These are phyloP conservation scores for Phytopythium helicoides DNA, from an alignment of 352 stramenopile genomes.

Conservation along the genomic window DNA sequence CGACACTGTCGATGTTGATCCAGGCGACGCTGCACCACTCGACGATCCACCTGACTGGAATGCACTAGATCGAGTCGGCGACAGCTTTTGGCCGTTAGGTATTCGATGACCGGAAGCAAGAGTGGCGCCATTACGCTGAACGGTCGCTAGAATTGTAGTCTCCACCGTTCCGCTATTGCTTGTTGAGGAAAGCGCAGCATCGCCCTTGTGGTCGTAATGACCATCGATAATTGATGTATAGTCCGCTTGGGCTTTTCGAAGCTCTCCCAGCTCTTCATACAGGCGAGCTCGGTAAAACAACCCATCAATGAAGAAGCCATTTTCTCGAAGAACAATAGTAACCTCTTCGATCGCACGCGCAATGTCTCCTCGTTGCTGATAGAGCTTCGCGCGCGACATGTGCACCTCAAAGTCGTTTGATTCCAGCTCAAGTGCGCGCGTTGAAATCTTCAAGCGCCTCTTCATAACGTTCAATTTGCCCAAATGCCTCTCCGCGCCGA, in stretches of 20 bases:
- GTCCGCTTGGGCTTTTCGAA: slow-evolving; percentile 42
- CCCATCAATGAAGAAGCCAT: slow-evolving; percentile 73
- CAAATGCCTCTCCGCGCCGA: slow-evolving; percentile 43
- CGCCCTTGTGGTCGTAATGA: slow-evolving; percentile 41
- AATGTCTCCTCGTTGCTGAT: slow-evolving; percentile 38
- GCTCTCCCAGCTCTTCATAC: slow-evolving; percentile 37
- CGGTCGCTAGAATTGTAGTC: slow-evolving; percentile 2
- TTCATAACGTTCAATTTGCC: slow-evolving; percentile 43
- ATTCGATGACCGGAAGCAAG: neutral
- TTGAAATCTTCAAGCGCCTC: slow-evolving; percentile 59
- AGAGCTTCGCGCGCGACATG: slow-evolving; percentile 57
- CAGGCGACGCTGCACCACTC: neutral
- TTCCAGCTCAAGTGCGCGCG: slow-evolving; percentile 37
- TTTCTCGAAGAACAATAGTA: slow-evolving; percentile 48
- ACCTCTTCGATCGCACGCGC: slow-evolving; percentile 49
- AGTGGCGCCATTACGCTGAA: slow-evolving; percentile 1
- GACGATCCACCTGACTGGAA: neutral
- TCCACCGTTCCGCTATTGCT: neutral
- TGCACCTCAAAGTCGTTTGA: slow-evolving; percentile 54
- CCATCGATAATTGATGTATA: slow-evolving; percentile 73
- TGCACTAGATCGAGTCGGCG: neutral
- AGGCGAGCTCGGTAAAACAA: slow-evolving; percentile 60
- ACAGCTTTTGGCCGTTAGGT: slow-evolving; percentile 2
- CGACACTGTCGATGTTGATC: neutral
- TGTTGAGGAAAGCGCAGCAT: slow-evolving; percentile 2